Conservation (phyloP, 345 rosid genomes). For the Pistacia vera region DNA sequence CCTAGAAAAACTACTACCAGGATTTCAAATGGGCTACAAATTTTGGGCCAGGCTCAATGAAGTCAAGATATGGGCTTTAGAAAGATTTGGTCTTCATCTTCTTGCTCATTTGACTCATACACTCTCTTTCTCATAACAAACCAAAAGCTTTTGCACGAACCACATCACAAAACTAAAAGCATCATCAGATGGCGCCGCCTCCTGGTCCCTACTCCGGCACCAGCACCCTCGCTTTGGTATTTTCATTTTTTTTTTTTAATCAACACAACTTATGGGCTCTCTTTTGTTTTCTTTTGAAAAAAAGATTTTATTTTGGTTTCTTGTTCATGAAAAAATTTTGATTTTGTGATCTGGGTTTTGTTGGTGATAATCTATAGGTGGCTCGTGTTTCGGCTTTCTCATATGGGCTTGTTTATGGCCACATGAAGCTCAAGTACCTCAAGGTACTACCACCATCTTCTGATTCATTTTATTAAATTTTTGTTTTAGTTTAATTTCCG, state of each 20-base stretch:
- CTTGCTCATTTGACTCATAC: not conserved
- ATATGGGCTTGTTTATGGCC: conserved; percentile 74
- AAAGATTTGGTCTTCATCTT: not conserved
- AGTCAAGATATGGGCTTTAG: too few relatives aligned
- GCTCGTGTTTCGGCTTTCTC: conserved; percentile 91
- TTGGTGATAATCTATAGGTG: conserved; percentile 43
- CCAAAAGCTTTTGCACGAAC: not conserved
- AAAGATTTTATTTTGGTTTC: not conserved
- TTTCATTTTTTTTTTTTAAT: not conserved
- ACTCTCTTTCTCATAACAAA: not conserved
- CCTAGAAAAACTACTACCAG: too few relatives aligned
- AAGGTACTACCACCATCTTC: conserved; percentile 39
- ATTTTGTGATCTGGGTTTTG: conserved; percentile 3
- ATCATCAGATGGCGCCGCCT: conserved; percentile 61
- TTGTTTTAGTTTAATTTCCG: conserved; percentile 1
- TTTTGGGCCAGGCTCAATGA: too few relatives aligned
- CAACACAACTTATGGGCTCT: not conserved
- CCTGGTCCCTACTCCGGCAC: conserved; percentile 89
- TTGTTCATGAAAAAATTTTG: not conserved
- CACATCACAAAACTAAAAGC: not conserved
- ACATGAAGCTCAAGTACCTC: conserved; percentile 79
- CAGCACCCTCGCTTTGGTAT: conserved; percentile 81
- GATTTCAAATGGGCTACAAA: too few relatives aligned
- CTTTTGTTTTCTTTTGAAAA: not conserved
- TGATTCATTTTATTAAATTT: not conserved